A percentile compares a stretch with the other conserved stretches of the same genome.
These are phyloP conservation scores for Tuber borchii DNA, from an alignment of 495 filamentous ascomycete species.

Conservation along the genomic window DNA sequence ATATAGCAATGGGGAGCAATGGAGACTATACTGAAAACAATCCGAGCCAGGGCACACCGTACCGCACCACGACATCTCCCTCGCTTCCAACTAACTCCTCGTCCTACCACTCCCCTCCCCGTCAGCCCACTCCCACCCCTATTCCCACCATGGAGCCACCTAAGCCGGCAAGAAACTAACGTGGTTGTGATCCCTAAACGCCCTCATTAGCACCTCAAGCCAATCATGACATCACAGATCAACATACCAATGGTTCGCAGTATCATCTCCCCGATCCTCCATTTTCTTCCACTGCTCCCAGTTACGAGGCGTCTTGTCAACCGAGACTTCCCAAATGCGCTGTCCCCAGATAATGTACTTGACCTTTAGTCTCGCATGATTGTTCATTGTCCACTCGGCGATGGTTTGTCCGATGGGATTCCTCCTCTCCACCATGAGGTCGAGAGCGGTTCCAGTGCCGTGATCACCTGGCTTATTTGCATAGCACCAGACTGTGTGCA, in stretches of 20 bases:
- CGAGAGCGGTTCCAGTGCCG: slow-evolving; percentile 46
- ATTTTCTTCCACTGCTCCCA: slow-evolving; percentile 46
- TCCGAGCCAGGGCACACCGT: neutral
- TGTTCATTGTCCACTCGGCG: slow-evolving; percentile 49
- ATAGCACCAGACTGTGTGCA: slow-evolving; percentile 38
- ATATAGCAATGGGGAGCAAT: neutral
- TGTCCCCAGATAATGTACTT: slow-evolving; percentile 46
- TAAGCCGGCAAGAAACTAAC: slow-evolving; percentile 14
- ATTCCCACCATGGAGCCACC: neutral
- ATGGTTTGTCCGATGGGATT: slow-evolving; percentile 43
- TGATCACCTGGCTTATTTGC: slow-evolving; percentile 44
- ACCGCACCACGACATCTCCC: neutral
- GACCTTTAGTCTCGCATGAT: slow-evolving; percentile 43
- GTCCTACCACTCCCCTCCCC: neutral
- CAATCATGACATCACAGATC: neutral
- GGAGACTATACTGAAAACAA: neutral
- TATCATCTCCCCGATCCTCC: slow-evolving; percentile 45
- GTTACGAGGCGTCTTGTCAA: slow-evolving; percentile 39
- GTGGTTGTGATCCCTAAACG: slow-evolving; percentile 17
- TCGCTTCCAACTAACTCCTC: neutral
- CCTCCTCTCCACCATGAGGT: slow-evolving; percentile 43
- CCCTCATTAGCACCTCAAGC: neutral
- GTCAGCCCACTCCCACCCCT: neutral
- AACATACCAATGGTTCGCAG: slow-evolving; percentile 45
- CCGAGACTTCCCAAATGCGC: slow-evolving; percentile 45